Conservation (phyloP, 2,329 filamentous ascomycete species). For the Fusarium armeniacum region DNA sequence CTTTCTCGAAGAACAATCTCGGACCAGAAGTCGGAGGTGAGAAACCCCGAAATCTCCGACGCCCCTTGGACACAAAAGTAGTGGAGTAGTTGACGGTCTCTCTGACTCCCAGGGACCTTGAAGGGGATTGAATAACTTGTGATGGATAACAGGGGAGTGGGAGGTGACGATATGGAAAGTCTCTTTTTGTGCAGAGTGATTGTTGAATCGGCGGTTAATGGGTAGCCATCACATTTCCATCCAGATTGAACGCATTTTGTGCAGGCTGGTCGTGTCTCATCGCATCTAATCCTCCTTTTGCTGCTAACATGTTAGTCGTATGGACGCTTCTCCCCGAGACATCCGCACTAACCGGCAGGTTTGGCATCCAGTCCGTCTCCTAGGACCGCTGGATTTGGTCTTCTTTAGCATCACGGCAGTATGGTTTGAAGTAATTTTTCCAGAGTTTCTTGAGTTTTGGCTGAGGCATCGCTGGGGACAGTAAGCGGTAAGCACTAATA, state of each 20-base stretch:
- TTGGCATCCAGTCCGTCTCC: slow-evolving; percentile 20
- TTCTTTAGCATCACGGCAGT: not conserved
- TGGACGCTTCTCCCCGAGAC: fast-evolving
- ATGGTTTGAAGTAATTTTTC: not conserved
- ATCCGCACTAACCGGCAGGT: slow-evolving; percentile 9
- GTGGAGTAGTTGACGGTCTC: slow-evolving; percentile 15
- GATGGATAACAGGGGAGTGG: not conserved
- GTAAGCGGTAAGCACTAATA: slow-evolving; percentile 22
- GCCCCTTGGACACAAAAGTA: slow-evolving; percentile 29
- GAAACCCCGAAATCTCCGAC: slow-evolving; percentile 14
- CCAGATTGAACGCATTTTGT: slow-evolving; percentile 11
- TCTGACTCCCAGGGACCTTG: slow-evolving; percentile 19
- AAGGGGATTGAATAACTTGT: slow-evolving; percentile 17
- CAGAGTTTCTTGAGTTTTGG: not conserved
- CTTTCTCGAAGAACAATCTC: slow-evolving; percentile 11
- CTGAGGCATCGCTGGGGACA: not conserved
- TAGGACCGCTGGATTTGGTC: slow-evolving; percentile 4
- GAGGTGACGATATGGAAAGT: fast-evolving
- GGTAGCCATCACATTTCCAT: slow-evolving; percentile 19
- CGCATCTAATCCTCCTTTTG: slow-evolving; percentile 25
- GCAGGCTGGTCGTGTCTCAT: slow-evolving; percentile 14
- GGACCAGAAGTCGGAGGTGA: slow-evolving; percentile 20
- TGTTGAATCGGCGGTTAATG: no score
- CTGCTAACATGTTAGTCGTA: not conserved
- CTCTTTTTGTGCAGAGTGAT: fast-evolving